Evolutionary conservation across 2,329 filamentous ascomycete genomes (phyloP).

Genomic region (Raffaelea arxii): DNA sequence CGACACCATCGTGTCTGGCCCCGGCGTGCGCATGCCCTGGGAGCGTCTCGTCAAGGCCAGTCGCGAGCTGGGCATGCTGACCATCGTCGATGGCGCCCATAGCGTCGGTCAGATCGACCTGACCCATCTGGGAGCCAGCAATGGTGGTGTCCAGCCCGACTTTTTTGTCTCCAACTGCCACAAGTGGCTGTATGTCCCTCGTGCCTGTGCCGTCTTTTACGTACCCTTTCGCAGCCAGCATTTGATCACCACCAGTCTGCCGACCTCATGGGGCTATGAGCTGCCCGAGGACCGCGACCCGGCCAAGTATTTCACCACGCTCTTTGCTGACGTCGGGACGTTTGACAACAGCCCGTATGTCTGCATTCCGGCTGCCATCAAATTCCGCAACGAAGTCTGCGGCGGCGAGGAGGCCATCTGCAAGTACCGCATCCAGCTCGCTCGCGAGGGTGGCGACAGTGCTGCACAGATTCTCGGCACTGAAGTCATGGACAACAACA

Average conservation of each 20-base stretch:
- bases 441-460: conserved; percentile 41
- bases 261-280: conserved; percentile 58
- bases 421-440: conserved; percentile 45
- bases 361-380: conserved; percentile 50
- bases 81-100: conserved; percentile 62
- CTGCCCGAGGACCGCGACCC: conserved; percentile 15
- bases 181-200: conserved; percentile 67
- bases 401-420: conserved; percentile 56
- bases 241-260: conserved; percentile 55
- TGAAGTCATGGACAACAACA: conserved; percentile 47
- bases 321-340: conserved; percentile 60
- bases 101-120: conserved; percentile 60
- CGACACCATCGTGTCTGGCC: conserved; percentile 59
- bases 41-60: conserved; percentile 50
- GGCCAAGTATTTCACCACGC: conserved; percentile 45
- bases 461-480: conserved; percentile 52
- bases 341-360: conserved; percentile 54
- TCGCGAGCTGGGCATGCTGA: conserved; percentile 48
- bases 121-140: conserved; percentile 33
- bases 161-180: conserved; percentile 66
- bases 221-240: conserved; percentile 58
- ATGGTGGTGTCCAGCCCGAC: conserved; percentile 53
- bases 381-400: conserved; percentile 50
- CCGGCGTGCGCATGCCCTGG: conserved; percentile 62
- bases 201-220: conserved; percentile 60